phyloP scores from a whole-genome alignment of 2,329 filamentous ascomycete species.

The Alternaria hordeiaustralica region DNA sequence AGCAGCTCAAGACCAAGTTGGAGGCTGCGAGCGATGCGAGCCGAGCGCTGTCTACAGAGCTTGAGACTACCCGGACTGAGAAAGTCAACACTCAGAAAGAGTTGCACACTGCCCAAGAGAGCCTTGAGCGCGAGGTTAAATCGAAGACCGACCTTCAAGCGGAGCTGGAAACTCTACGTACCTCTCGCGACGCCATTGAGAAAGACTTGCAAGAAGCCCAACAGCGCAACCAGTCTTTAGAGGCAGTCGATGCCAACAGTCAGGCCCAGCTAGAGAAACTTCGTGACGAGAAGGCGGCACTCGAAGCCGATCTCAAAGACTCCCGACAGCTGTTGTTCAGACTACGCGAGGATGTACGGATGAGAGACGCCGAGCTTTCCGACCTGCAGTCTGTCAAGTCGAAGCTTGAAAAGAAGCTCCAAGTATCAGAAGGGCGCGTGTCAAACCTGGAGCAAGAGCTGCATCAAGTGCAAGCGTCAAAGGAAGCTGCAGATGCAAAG shows the following conservation, averaged over 20 bases:
- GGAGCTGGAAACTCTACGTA: constrained; percentile 29
- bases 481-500: constrained; percentile 18
- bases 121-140: constrained; percentile 17
- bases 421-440: constrained; percentile 26
- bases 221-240: constrained; percentile 25
- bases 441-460: constrained; percentile 27
- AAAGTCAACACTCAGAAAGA: constrained; percentile 32
- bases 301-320: constrained; percentile 29
- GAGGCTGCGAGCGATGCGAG: constrained; percentile 21
- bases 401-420: constrained; percentile 28
- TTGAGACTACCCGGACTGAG: constrained; percentile 23
- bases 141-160: constrained; percentile 22
- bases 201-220: constrained; percentile 28
- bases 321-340: constrained; percentile 25
- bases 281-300: constrained; percentile 20
- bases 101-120: constrained; percentile 17
- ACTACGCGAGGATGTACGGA: constrained; percentile 29
- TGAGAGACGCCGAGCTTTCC: constrained; percentile 30
- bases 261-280: constrained; percentile 30
- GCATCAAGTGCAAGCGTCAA: constrained; percentile 19
- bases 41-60: constrained; percentile 24
- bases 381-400: constrained; percentile 27
- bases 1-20: constrained; percentile 22
- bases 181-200: constrained; percentile 22
- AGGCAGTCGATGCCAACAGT: constrained; percentile 21